Percentiles rank a stretch among this genome's conserved stretches.
These are phyloP conservation scores for Anisodus tanguticus DNA, from an alignment of 257 asterid species.

Conservation along the genomic window DNA sequence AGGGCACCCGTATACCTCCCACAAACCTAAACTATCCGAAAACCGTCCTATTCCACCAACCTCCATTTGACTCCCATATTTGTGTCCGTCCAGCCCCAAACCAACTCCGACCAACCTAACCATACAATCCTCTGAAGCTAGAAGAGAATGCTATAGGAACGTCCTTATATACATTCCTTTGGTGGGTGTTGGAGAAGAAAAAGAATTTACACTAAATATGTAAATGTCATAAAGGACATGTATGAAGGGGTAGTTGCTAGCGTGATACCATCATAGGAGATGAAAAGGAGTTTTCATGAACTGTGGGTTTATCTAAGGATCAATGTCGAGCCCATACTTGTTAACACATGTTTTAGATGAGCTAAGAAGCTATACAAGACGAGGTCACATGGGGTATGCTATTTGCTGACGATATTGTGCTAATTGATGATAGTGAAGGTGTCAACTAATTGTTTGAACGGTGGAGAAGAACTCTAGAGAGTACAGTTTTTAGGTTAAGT, in stretches of 20 bases:
- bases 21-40: no score
- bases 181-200: conserved; percentile 9
- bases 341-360: neutral
- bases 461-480: neutral
- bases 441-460: neutral
- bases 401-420: neutral
- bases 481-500: neutral
- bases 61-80: no score
- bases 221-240: neutral
- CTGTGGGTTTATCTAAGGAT: neutral
- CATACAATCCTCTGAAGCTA: neutral
- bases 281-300: neutral
- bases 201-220: neutral
- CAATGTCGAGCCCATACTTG: neutral
- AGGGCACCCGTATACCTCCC: no score
- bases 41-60: no score
- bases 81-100: no score
- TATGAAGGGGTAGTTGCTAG: neutral
- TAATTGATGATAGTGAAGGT: neutral
- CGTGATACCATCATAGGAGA: neutral
- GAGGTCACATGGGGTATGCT: neutral
- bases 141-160: neutral
- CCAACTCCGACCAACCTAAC: no score
- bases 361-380: neutral
- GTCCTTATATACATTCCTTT: no score